Evolutionary conservation across 192 early-diverging fungal genomes (phyloP).

Genomic region (Linnemannia zychae): DNA sequence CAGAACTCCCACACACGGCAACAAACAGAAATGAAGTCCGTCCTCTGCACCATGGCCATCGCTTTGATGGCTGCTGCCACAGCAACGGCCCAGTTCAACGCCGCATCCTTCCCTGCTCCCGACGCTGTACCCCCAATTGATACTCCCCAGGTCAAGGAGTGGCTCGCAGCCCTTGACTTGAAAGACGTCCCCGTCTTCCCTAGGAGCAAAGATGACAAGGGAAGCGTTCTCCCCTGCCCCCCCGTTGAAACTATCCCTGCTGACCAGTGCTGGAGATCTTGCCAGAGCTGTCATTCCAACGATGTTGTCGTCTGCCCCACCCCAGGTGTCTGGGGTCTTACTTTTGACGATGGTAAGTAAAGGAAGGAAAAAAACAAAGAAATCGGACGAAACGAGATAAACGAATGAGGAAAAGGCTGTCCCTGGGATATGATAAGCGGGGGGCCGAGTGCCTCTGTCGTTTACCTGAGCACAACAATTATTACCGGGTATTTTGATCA

Average conservation of each 20-base stretch:
- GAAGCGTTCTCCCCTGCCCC: conserved; percentile 17
- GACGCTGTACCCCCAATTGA: conserved; percentile 34
- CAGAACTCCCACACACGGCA: background rate
- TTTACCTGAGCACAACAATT: background rate
- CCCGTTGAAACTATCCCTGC: conserved; percentile 6
- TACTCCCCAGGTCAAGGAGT: conserved; percentile 30
- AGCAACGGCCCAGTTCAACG: conserved; percentile 34
- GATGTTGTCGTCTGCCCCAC: conserved; percentile 58
- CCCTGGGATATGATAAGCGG: too few relatives aligned
- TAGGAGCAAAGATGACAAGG: conserved; percentile 40
- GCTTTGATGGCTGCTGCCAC: conserved; percentile 13
- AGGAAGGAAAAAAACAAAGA: background rate
- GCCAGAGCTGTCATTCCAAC: conserved; percentile 24
- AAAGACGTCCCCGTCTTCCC: conserved; percentile 48
- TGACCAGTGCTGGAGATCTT: conserved; percentile 45
- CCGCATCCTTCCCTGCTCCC: conserved; percentile 26
- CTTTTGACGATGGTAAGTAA: conserved; percentile 68
- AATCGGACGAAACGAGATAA: background rate
- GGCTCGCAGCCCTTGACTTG: conserved; percentile 38
- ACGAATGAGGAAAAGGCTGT: too few relatives aligned
- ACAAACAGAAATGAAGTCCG: conserved; percentile 32
- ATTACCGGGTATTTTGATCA: too few relatives aligned
- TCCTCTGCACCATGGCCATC: conserved; percentile 14
- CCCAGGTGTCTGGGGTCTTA: conserved; percentile 64
- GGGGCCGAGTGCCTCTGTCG: too few relatives aligned